Percentiles rank a stretch among this genome's conserved stretches.
Conservation (phyloP, 2,329 filamentous ascomycete genomes). For the Ilyonectria destructans region DNA sequence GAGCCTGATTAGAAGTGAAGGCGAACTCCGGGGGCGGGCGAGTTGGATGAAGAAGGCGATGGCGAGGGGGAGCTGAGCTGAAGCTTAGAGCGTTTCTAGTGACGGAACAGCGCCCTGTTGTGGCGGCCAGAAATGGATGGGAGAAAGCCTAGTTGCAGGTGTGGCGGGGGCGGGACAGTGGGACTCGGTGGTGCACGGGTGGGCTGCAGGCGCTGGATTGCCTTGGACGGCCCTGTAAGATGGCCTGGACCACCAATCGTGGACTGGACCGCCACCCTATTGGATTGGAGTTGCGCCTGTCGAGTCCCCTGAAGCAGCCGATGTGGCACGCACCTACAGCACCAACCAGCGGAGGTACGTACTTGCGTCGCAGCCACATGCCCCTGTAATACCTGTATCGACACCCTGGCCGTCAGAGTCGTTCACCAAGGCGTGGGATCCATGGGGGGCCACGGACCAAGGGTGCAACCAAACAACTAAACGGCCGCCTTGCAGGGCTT, state of each 20-base stretch:
- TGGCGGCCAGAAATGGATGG: constrained; percentile 28
- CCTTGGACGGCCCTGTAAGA: constrained; percentile 20
- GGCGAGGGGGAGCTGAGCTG: constrained; percentile 15
- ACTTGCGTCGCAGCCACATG: not conserved
- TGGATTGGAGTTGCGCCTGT: constrained; percentile 15
- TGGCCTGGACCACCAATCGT: constrained; percentile 22
- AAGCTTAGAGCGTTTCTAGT: constrained; percentile 28
- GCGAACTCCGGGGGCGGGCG: constrained; percentile 11
- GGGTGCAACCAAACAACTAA: constrained; percentile 40
- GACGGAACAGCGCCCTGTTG: constrained; percentile 23
- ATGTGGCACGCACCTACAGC: not conserved
- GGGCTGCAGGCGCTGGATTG: constrained; percentile 23
- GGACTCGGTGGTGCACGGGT: constrained; percentile 29
- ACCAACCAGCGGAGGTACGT: not conserved
- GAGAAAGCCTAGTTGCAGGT: constrained; percentile 25
- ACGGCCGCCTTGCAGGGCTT: constrained; percentile 41
- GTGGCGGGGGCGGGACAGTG: constrained; percentile 53
- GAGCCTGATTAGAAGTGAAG: constrained; percentile 18
- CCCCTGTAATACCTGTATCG: constrained; percentile 1
- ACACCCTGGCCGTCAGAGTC: constrained; percentile 5
- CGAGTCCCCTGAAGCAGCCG: constrained; percentile 21
- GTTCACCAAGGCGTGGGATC: constrained; percentile 30
- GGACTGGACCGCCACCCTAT: constrained; percentile 23
- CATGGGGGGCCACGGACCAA: constrained; percentile 6
- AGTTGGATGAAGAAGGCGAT: constrained; percentile 34